phyloP scores from a whole-genome alignment of 2,329 filamentous ascomycete genomes.

The Fonsecaea nubica region DNA sequence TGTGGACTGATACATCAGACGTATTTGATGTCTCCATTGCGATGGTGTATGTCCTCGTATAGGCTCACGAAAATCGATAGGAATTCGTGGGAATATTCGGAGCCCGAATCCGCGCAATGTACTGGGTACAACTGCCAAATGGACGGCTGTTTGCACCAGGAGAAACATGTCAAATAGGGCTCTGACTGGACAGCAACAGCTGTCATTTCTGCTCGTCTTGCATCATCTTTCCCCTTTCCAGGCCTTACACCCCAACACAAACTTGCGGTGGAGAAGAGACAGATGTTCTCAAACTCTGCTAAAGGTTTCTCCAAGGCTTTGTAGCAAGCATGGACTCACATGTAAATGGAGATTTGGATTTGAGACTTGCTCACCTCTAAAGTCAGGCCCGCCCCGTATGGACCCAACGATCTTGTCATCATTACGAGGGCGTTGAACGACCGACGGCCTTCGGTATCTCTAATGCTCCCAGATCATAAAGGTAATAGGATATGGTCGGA shows the following conservation, averaged over 20 bases:
- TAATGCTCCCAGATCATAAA: background rate
- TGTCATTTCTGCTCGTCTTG: background rate
- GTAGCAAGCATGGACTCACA: background rate
- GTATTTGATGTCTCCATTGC: background rate
- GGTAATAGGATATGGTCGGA: background rate
- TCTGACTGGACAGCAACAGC: background rate
- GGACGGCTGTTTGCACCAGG: background rate
- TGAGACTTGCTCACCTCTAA: conserved; percentile 6
- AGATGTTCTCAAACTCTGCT: background rate
- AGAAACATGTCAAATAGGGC: background rate
- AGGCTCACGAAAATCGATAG: background rate
- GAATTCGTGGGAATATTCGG: background rate
- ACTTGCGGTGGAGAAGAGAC: background rate
- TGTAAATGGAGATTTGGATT: background rate
- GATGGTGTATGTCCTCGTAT: background rate
- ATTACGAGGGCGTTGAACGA: conserved; percentile 18
- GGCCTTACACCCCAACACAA: background rate
- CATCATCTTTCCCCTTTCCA: background rate
- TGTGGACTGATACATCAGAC: conserved; percentile 14
- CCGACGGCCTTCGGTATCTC: conserved; percentile 4
- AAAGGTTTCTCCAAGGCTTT: background rate
- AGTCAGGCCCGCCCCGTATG: background rate
- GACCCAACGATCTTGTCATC: conserved; percentile 13
- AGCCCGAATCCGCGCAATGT: background rate
- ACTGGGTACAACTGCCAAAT: background rate